Evolutionary conservation across 1,139 yeast genomes (phyloP), one percentile per base, ranked within the genome.

Genomic region (Taiozyma sp.): DNA sequence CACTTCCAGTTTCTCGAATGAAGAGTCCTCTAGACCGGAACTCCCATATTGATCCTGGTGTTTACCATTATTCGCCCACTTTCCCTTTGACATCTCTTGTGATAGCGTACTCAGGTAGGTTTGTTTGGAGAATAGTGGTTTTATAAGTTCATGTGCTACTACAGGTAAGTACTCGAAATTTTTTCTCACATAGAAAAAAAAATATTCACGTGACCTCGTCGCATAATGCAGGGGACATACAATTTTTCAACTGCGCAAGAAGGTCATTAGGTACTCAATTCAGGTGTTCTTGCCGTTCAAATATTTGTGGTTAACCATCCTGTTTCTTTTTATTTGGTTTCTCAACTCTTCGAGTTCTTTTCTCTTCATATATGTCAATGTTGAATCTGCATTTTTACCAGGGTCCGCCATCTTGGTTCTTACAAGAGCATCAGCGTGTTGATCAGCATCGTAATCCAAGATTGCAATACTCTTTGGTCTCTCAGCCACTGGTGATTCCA

Each of bases 1-100:
- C 7, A 12, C 12, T 38, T 62, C 60, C 19, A 67, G 51, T 23
- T 56, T 59, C 13, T 66, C 69, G n/a, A 65, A 56, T 4, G 61
- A 52, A 28, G 63, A 64, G 53, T 61, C 60, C 34, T 65, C 67
- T 14, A 63, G 13, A 8, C 27, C 44, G 4, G 48, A 30, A 9
- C 38, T 30, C 2, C 14, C 32, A 19, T 38, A 8, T 19, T 19
- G 41, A 5, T 2, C 9, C 9, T 38, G 13, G 24, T 19, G 24
- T 38, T 38, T 38, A 14, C 19, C 19, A 1, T 38, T 24, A 10
- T 28, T 41, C 29, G 16, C 29, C 43, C 23, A 34, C 34, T 28
- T 46, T 43, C 45, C 39, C 38, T 16, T 30, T 8, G 41, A 41
- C 42, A 38, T 38, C 14, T 38, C 14, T 22, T 38, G 14, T 10